phyloP scores from a whole-genome alignment of 2,329 filamentous ascomycete species.

The Colletotrichum gloeosporioides region DNA sequence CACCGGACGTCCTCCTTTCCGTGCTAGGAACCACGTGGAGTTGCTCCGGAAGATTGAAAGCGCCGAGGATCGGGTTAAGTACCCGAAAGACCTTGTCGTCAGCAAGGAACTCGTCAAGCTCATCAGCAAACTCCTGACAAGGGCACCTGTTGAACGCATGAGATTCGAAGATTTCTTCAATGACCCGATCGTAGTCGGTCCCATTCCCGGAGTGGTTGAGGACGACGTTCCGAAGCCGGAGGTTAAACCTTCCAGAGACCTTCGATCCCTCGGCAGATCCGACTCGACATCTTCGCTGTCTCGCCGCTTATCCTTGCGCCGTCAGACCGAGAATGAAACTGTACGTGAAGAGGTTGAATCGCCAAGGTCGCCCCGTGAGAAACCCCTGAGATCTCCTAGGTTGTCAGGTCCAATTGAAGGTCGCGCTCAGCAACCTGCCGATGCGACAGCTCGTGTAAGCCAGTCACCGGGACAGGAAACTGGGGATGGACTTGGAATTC shows the following conservation, averaged over 20 bases:
- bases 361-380: constrained; percentile 48
- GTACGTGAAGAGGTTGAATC: constrained; percentile 36
- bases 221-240: constrained; percentile 67
- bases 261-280: constrained; percentile 29
- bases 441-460: constrained; percentile 34
- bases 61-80: constrained; percentile 84
- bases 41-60: constrained; percentile 90
- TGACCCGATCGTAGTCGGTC: constrained; percentile 72
- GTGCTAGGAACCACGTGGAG: constrained; percentile 93
- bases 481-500: constrained; percentile 57
- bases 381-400: constrained; percentile 46
- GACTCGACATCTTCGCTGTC: constrained; percentile 32
- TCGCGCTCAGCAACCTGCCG: constrained; percentile 34
- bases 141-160: constrained; percentile 83
- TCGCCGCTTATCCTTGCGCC: constrained; percentile 44
- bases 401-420: constrained; percentile 32
- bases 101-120: constrained; percentile 81
- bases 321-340: constrained; percentile 43
- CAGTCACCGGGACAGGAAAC: constrained; percentile 52
- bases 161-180: constrained; percentile 87
- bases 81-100: constrained; percentile 74
- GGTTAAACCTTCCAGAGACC: constrained; percentile 38
- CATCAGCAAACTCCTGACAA: constrained; percentile 82
- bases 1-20: constrained; percentile 86
- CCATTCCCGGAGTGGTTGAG: constrained; percentile 81